Evolutionary conservation across 2,329 filamentous ascomycete species (phyloP), one percentile per base, ranked within the genome.

Genomic region (Gnomoniopsis smithogilvyi): DNA sequence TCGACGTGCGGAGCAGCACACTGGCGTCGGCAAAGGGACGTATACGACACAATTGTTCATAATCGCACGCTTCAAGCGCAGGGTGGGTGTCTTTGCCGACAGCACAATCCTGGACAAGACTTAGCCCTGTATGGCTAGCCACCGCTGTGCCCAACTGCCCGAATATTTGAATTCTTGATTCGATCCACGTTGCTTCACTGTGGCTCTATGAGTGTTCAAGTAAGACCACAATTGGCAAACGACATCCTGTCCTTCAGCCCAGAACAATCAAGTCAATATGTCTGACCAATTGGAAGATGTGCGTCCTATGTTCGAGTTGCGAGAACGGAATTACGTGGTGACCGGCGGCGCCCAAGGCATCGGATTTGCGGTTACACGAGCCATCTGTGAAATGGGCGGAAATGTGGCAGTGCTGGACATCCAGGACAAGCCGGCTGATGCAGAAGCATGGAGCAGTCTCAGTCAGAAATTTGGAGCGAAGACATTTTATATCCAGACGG

Each of bases 311-410:
- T 74, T 75, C 59, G 71, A 73, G 63, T 67, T 75, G 26, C 63
- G 58, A 3, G 67, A 65, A 14, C 68, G 70, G 56, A 75, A 70
- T 64, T 74, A 72, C 66, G 64, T 76, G 24, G 65, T 76, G 26
- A 76, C 74, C 0, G 74, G 74, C 3, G 74, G 74, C 34, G 72
- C 68, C 6, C 72, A 73, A 33, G 75, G 75, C 6, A 74, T 77
- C 41, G 74, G 75, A 1, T 74, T 73, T 36, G 73, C 74, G 12
- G 65, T 69, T 7, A 69, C 69, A 0, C 67, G 69, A 11, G 74
- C 74, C 4, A 74, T 76, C 15, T 71, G 69, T 43, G 73, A 77
- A 30, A 72, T 75, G 67, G 74, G 73, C 19, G 75, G 74, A 7
- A 74, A 75, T 47, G 72, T 76, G 7, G 72, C 72, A 1, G 69